These are phyloP conservation scores for Neonectria faginata DNA, from an alignment of 2,329 filamentous ascomycete species.

Conservation along the genomic window DNA sequence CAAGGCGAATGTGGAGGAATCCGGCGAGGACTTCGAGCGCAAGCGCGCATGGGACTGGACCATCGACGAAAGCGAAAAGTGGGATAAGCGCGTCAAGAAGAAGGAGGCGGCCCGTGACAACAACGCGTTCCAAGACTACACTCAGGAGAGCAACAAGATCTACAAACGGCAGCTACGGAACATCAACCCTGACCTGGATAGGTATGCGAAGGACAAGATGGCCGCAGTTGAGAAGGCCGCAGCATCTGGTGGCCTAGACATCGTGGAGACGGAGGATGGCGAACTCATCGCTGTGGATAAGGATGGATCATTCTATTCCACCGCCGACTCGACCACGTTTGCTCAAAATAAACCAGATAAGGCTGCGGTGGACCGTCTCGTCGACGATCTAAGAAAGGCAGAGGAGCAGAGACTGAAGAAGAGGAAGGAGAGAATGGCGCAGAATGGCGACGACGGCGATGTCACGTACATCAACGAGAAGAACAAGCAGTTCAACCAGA, in stretches of 20 bases:
- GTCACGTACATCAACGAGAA: conserved; percentile 99
- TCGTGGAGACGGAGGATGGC: conserved; percentile 94
- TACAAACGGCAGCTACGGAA: conserved; percentile 92
- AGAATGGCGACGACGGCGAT: conserved; percentile 87
- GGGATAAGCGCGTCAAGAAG: conserved; percentile 92
- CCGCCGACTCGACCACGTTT: conserved; percentile 84
- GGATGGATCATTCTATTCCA: conserved; percentile 90
- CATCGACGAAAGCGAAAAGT: conserved; percentile 90
- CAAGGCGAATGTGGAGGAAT: conserved; percentile 88
- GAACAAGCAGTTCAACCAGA: conserved; percentile 99
- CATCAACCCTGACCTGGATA: conserved; percentile 80
- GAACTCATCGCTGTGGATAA: conserved; percentile 95
- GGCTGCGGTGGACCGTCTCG: conserved; percentile 87
- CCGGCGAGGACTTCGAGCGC: conserved; percentile 93
- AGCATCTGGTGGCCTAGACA: conserved; percentile 84
- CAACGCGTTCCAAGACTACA: conserved; percentile 91
- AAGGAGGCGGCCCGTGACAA: conserved; percentile 84
- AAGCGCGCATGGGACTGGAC: conserved; percentile 99
- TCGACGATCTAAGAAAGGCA: conserved; percentile 86
- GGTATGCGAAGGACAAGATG: conserved; percentile 89
- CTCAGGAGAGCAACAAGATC: conserved; percentile 86
- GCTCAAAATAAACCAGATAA: conserved; percentile 88
- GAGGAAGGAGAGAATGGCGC: conserved; percentile 80
- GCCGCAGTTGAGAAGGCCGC: conserved; percentile 87
- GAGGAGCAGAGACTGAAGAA: conserved; percentile 90